These are phyloP conservation scores for Oryza rufipogon DNA, from an alignment of 176 grass and related monocot species.

Conservation along the genomic window DNA sequence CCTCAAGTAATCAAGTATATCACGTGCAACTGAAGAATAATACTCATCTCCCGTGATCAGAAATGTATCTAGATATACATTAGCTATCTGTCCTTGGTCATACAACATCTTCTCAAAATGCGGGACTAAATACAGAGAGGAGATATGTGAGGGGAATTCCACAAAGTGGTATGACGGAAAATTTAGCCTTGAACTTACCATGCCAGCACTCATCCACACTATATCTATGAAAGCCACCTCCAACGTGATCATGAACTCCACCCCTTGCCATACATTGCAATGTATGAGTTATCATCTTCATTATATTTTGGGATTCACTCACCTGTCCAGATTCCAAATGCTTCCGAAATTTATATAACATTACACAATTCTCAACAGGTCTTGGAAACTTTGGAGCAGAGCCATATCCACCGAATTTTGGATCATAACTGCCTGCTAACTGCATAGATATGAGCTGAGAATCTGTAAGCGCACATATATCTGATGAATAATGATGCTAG, in stretches of 20 bases:
- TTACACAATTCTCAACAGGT: conserved; percentile 79
- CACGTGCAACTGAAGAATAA: conserved; percentile 67
- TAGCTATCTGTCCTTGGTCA: conserved; percentile 88
- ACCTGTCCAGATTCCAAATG: conserved; percentile 52
- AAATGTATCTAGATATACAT: conserved; percentile 87
- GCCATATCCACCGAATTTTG: conserved; percentile 88
- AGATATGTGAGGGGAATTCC: conserved; percentile 20
- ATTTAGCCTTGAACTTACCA: conserved; percentile 51
- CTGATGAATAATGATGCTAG: background rate
- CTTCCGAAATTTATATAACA: conserved; percentile 80
- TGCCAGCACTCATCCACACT: conserved; percentile 98
- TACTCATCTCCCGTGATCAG: conserved; percentile 68
- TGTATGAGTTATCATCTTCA: conserved; percentile 81
- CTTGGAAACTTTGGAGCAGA: conserved; percentile 95
- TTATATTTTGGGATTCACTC: conserved; percentile 60
- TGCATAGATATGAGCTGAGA: conserved; percentile 34
- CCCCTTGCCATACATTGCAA: conserved; percentile 93
- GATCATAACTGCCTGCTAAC: conserved; percentile 72
- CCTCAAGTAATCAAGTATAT: conserved; percentile 96
- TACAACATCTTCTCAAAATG: conserved; percentile 99
- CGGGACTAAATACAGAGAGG: conserved; percentile 66
- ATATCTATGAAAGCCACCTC: conserved; percentile 96
- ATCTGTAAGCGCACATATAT: background rate
- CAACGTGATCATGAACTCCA: conserved; percentile 91
- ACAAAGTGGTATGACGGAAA: conserved; percentile 2